Base-by-base conservation (phyloP, 2,329 filamentous ascomycete species). In the Saccharata proteae region DNA sequence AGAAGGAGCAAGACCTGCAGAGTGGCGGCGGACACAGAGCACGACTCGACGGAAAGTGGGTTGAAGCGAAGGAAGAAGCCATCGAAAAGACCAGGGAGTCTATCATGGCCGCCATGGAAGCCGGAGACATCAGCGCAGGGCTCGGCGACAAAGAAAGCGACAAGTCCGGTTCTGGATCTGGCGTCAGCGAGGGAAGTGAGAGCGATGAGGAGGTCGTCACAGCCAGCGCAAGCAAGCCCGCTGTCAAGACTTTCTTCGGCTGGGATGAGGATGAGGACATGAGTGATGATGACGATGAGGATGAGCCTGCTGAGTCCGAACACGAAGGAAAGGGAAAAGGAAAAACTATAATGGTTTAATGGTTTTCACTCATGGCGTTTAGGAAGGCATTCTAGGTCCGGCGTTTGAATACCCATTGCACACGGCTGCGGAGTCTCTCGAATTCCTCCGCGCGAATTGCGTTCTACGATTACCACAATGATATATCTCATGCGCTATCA, bases 31-130 rank as follows among this genome's bases (percentile, higher is more conserved):
- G 76, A 32, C n/a, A n/a, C n/a, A 69, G 53, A 57, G 64, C 62
- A 12, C 62, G 69, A 39, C 43, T 94, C 23, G 84, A 94, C 47
- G 84, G 83, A 0, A 80, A 88, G 51, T 98, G 88, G 85, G 77
- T 96, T 23, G 90, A 98, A 52, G 80, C 84, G 42, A 93, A 92
- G 56, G 86, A 94, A 45, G 85, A 93, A 51, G 80, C 80, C 16
- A 78, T 74, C 42, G 84, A 92, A 59, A 79, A 80, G 54, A 88
- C 85, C 1, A 65, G 81, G 23, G 75, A 82, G 43, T 81, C 81
- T 3, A 80, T 88, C 5, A 49, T 80, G 25, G 72, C 70, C 29
- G 77, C 74, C 6, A 77, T 85, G 62, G 77, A 74, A 55, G 62
- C 66, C 11, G 74, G 74, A 3, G 57, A 52, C 22, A 55, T 51